phyloP scores from a whole-genome alignment of 371 early-diverging fungal genomes.

The Chytridium lagenaria region DNA sequence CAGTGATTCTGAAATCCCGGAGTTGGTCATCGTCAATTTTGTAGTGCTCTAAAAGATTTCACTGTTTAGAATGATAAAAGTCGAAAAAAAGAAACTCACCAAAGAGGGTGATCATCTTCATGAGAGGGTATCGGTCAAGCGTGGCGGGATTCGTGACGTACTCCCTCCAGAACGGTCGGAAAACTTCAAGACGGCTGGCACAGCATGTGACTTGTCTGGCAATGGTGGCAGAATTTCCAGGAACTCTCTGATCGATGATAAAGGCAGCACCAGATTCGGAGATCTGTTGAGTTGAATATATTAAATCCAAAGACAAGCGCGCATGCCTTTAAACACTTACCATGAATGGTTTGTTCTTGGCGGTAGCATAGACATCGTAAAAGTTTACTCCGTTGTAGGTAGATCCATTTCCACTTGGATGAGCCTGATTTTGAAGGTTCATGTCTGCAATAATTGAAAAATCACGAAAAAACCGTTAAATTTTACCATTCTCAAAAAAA shows the following conservation, averaged over 20 bases:
- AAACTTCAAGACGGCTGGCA: not conserved
- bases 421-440: not conserved
- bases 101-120: constrained; percentile 14
- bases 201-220: no score
- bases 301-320: not conserved
- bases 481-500: no score
- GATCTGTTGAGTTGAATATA: not conserved
- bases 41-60: not conserved
- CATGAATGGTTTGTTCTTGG: constrained; percentile 14
- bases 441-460: not conserved
- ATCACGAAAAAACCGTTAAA: not conserved
- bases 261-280: constrained; percentile 18
- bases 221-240: not conserved
- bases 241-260: not conserved
- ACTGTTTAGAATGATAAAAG: not conserved
- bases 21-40: not conserved
- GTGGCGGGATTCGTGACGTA: not conserved
- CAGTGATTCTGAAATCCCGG: constrained; percentile 10
- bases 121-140: constrained; percentile 9
- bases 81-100: not conserved
- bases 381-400: constrained; percentile 14
- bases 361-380: constrained; percentile 7
- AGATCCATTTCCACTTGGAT: no score
- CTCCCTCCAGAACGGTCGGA: constrained; percentile 11
- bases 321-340: not conserved